These are phyloP conservation scores for Aspergillus amoenus DNA, from an alignment of 2,329 filamentous ascomycete species.

Conservation along the genomic window DNA sequence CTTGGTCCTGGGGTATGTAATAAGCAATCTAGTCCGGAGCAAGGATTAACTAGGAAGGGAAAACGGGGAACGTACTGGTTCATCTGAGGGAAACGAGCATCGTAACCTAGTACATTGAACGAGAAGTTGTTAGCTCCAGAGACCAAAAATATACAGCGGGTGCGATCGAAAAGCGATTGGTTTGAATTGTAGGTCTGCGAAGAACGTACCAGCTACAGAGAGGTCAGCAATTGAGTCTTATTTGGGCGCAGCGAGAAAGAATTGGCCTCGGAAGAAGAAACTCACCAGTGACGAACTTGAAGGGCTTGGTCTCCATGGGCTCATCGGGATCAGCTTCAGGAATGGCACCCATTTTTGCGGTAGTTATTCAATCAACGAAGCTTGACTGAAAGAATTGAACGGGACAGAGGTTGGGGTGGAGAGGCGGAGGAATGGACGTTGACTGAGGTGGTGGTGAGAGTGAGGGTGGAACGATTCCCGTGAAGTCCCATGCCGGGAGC, in stretches of 20 bases:
- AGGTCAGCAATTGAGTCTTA: constrained; percentile 42
- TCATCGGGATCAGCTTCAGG: constrained; percentile 64
- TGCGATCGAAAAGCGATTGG: constrained; percentile 10
- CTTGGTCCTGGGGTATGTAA: constrained; percentile 63
- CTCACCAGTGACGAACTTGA: constrained; percentile 99
- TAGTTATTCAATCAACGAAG: constrained; percentile 19
- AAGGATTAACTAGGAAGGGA: background rate
- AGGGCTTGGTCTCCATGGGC: constrained; percentile 92
- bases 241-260: constrained; percentile 24
- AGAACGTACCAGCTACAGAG: constrained; percentile 49
- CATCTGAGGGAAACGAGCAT: constrained; percentile 97
- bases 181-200: constrained; percentile 13
- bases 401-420: constrained; percentile 20
- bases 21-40: background rate
- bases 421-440: constrained; percentile 18
- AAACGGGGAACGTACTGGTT: constrained; percentile 58
- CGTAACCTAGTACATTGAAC: constrained; percentile 69
- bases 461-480: constrained; percentile 30
- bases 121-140: constrained; percentile 7
- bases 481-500: constrained; percentile 36
- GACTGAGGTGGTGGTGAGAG: constrained; percentile 17
- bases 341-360: constrained; percentile 79
- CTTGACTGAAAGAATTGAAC: constrained; percentile 15
- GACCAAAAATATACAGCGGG: constrained; percentile 8
- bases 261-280: constrained; percentile 20